Conservation (phyloP, 2,329 filamentous ascomycete genomes). For the Ceratocystis huliohia region DNA sequence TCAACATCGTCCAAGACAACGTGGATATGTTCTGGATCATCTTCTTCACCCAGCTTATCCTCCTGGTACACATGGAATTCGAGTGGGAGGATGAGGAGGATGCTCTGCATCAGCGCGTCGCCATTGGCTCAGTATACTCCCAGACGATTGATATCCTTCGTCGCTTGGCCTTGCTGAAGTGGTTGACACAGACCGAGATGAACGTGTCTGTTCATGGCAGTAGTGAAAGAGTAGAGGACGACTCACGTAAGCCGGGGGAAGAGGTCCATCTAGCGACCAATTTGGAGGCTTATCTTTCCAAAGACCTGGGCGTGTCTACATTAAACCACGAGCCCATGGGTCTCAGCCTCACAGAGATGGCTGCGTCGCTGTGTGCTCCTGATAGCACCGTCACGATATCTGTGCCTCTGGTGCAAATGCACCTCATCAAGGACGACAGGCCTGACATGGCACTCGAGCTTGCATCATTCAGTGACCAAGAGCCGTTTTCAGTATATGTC, state of each 20-base stretch:
- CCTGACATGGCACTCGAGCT: constrained; percentile 49
- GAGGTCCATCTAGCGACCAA: constrained; percentile 31
- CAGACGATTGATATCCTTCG: constrained; percentile 58
- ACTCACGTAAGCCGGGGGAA: constrained; percentile 33
- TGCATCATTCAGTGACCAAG: constrained; percentile 41
- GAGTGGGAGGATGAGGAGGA: constrained; percentile 65
- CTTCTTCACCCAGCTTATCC: constrained; percentile 67
- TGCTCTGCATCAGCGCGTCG: constrained; percentile 45
- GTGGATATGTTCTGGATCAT: constrained; percentile 59
- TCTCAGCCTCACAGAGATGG: constrained; percentile 51
- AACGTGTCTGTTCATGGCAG: constrained; percentile 36
- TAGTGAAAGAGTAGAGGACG: constrained; percentile 26
- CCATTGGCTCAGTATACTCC: constrained; percentile 57
- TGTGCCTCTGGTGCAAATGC: constrained; percentile 48
- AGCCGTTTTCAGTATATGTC: constrained; percentile 62
- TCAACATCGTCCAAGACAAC: constrained; percentile 68
- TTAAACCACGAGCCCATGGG: constrained; percentile 39
- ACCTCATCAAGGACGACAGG: constrained; percentile 45
- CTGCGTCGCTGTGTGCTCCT: constrained; percentile 51
- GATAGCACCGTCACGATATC: constrained; percentile 55
- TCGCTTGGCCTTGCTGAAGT: constrained; percentile 60
- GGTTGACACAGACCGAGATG: constrained; percentile 51
- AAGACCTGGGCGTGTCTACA: constrained; percentile 50
- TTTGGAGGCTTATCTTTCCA: constrained; percentile 46
- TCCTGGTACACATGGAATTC: constrained; percentile 76